Evolutionary conservation across 2,329 filamentous ascomycete species (phyloP), one percentile per base, ranked within the genome.

Genomic region (Bimuria novae-zelandiae): DNA sequence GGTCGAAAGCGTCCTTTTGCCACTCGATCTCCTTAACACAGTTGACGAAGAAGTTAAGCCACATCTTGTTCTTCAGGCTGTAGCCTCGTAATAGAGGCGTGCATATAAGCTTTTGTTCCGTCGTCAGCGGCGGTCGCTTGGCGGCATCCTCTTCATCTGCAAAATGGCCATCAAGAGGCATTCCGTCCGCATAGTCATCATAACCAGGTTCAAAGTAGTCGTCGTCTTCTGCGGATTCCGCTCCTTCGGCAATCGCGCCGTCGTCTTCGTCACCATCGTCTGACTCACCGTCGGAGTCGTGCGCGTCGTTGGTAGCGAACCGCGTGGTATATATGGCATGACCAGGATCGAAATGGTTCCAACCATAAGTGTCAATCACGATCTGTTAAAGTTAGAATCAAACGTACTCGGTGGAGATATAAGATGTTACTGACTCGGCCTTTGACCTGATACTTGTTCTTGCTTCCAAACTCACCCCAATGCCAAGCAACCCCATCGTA

Each of bases 301-400:
- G 46, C 6, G 49, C 54, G 3, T 71, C 65, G 25, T 71, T 74
- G 35, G 69, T 68, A 7, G 58, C 60, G 35, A 78, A 56, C 3
- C 75, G 70, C 1, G 65, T 63, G 10, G 76, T 69, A 49, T 69
- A 78, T 61, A 77, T 61, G 8, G 70, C 61, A 17, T 67, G 57
- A 52, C 75, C 70, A 0, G 79, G 76, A 32, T 80, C 76, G 65
- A 81, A 82, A 1, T 66, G 68, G 35, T 74, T 84, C 84, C 49
- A 82, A 32, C 79, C 80, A 29, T 80, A 75, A 0, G 76, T 75
- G 54, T 84, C 81, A 40, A 84, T 78, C 36, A 83, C 76, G 22
- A 84, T 76, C 17, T 80, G 23, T 10, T 11, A 10, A 21, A 42
- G 17, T 57, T 36, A 57, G 54, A 23, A 41, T 23, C 19, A 16